Percentiles rank a stretch among this genome's conserved stretches.
Conservation (phyloP, 2,329 filamentous ascomycete species). For the Furcasterigmium sp. region DNA sequence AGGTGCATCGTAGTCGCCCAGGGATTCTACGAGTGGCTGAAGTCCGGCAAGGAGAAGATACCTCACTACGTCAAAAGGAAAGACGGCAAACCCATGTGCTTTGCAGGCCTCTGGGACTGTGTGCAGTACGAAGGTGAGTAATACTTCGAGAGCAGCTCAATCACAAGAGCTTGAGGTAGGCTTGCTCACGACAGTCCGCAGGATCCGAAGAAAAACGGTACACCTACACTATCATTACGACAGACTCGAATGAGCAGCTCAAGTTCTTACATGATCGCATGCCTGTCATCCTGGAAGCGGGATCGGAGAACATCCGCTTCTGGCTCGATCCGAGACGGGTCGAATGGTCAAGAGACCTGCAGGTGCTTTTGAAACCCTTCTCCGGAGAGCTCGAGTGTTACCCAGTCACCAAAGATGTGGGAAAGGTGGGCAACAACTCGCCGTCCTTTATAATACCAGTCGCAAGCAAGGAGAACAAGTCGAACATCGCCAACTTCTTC, state of each 20-base stretch:
- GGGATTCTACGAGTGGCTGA: slow-evolving; percentile 96
- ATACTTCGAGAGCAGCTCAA: background rate
- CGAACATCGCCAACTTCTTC: slow-evolving; percentile 89
- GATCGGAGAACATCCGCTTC: slow-evolving; percentile 60
- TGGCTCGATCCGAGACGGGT: slow-evolving; percentile 70
- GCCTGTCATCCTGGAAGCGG: slow-evolving; percentile 84
- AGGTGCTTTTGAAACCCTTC: slow-evolving; percentile 74
- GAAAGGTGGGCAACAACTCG: slow-evolving; percentile 90
- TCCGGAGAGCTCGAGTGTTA: slow-evolving; percentile 77
- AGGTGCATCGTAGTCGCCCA: slow-evolving; percentile 83
- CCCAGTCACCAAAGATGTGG: slow-evolving; percentile 81
- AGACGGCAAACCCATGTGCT: slow-evolving; percentile 79
- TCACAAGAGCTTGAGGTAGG: too few species aligned
- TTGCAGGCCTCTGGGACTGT: slow-evolving; percentile 90
- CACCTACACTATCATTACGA: slow-evolving; percentile 93
- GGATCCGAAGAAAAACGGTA: slow-evolving; percentile 66
- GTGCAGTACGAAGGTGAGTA: slow-evolving; percentile 67
- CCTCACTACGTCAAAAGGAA: slow-evolving; percentile 80
- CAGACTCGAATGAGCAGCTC: slow-evolving; percentile 75
- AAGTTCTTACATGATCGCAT: slow-evolving; percentile 90
- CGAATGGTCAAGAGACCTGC: slow-evolving; percentile 75
- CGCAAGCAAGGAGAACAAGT: slow-evolving; percentile 81
- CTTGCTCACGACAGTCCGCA: slow-evolving; percentile 7
- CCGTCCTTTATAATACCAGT: slow-evolving; percentile 78
- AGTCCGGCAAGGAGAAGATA: slow-evolving; percentile 74